Conservation (phyloP, 495 filamentous ascomycete species). For the Xylaria longipes region DNA sequence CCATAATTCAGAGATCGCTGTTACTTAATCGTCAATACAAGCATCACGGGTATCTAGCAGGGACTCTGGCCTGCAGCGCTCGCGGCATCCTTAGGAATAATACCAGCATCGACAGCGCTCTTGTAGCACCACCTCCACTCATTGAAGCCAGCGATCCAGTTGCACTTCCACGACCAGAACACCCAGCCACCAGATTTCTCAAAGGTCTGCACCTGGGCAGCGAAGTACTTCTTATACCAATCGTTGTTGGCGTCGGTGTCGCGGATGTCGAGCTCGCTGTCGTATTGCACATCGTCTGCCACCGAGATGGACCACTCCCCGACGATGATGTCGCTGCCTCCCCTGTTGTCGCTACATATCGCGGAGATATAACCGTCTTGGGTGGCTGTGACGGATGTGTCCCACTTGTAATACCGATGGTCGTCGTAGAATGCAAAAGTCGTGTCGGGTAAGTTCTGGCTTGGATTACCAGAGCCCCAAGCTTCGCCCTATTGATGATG, state of each 20-base stretch:
- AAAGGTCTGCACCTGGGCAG: slow-evolving; percentile 63
- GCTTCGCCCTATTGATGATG: slow-evolving; percentile 45
- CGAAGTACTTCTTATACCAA: slow-evolving; percentile 66
- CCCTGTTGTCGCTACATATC: slow-evolving; percentile 58
- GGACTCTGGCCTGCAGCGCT: slow-evolving; percentile 31
- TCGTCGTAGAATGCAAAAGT: slow-evolving; percentile 41
- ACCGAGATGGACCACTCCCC: slow-evolving; percentile 64
- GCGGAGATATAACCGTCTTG: slow-evolving; percentile 55
- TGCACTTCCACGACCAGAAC: slow-evolving; percentile 69
- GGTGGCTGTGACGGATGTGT: slow-evolving; percentile 46
- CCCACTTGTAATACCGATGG: slow-evolving; percentile 63
- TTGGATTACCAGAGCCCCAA: slow-evolving; percentile 42
- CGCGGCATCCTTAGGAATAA: slow-evolving; percentile 51
- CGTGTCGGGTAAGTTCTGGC: slow-evolving; percentile 33
- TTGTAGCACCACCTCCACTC: slow-evolving; percentile 68
- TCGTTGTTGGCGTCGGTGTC: slow-evolving; percentile 50
- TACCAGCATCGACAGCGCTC: slow-evolving; percentile 55
- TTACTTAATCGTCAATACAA: background rate
- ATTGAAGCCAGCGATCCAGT: slow-evolving; percentile 49
- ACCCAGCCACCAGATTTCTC: slow-evolving; percentile 66
- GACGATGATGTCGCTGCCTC: slow-evolving; percentile 55
- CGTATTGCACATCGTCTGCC: slow-evolving; percentile 52
- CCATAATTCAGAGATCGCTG: background rate
- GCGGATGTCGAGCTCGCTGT: slow-evolving; percentile 48
- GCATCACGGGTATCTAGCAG: slow-evolving; percentile 23